phyloP scores from a whole-genome alignment of 2,329 filamentous ascomycete species.

The Dothistroma pini region DNA sequence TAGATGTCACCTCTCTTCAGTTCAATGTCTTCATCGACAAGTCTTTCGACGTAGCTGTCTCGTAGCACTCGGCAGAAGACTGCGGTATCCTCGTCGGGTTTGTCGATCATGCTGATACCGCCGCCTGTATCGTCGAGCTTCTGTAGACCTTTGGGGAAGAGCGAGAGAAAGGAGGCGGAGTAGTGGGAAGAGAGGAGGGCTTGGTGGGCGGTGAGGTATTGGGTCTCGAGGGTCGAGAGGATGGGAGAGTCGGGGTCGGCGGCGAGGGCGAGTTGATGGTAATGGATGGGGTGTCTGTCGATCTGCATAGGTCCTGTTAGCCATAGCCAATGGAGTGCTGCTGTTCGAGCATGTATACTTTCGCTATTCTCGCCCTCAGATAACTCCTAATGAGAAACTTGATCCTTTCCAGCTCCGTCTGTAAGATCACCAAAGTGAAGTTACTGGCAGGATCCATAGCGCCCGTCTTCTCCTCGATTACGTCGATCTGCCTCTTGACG shows the following conservation, averaged over 20 bases:
- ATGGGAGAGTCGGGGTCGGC: slow-evolving; percentile 38
- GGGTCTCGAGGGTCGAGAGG: slow-evolving; percentile 70
- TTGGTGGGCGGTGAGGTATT: slow-evolving; percentile 82
- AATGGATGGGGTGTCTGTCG: slow-evolving; percentile 71
- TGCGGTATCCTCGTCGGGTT: slow-evolving; percentile 74
- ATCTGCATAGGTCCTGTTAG: slow-evolving; percentile 50
- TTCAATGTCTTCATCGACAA: slow-evolving; percentile 38
- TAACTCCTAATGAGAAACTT: slow-evolving; percentile 87
- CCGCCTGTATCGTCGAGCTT: slow-evolving; percentile 87
- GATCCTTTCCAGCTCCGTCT: slow-evolving; percentile 92
- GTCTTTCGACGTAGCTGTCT: slow-evolving; percentile 62
- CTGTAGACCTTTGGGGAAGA: slow-evolving; percentile 75
- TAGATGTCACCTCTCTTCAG: slow-evolving; percentile 50
- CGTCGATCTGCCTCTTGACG: slow-evolving; percentile 30
- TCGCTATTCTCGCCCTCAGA: slow-evolving; percentile 78
- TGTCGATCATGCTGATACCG: slow-evolving; percentile 87
- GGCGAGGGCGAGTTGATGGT: slow-evolving; percentile 50
- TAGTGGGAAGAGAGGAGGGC: slow-evolving; percentile 82
- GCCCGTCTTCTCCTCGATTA: slow-evolving; percentile 61
- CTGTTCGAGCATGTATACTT: slow-evolving; percentile 51
- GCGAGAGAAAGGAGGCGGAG: slow-evolving; percentile 73
- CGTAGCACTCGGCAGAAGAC: slow-evolving; percentile 76
- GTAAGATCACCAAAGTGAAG: slow-evolving; percentile 88
- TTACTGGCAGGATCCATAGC: slow-evolving; percentile 88
- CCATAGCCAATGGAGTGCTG: slow-evolving; percentile 1